Percentiles rank a stretch among this genome's conserved stretches.
These are phyloP conservation scores for Cadophora sp. DNA, from an alignment of 2,329 filamentous ascomycete genomes.

Conservation along the genomic window DNA sequence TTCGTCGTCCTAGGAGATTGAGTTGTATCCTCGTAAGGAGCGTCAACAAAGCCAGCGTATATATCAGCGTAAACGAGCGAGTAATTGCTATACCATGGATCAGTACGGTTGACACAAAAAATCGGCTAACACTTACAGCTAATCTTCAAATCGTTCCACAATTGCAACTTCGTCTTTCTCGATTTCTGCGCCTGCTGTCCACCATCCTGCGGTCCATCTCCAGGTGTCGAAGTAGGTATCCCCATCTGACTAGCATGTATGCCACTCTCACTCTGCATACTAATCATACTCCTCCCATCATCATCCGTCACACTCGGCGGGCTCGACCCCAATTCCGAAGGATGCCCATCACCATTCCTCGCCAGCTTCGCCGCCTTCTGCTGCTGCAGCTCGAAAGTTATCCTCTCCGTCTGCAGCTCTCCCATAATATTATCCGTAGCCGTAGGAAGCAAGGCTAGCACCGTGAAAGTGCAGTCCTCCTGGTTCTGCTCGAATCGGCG, in stretches of 20 bases:
- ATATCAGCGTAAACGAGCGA: conserved; percentile 87
- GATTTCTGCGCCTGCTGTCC: conserved; percentile 57
- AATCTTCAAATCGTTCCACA: conserved; percentile 98
- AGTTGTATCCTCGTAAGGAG: conserved; percentile 95
- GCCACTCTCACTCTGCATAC: conserved; percentile 81
- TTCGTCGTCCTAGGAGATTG: conserved; percentile 93
- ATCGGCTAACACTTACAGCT: conserved; percentile 67
- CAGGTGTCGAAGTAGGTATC: conserved; percentile 57
- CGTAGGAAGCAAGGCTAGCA: conserved; percentile 92
- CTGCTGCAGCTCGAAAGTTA: conserved; percentile 92
- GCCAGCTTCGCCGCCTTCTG: conserved; percentile 81
- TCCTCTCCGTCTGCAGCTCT: conserved; percentile 87
- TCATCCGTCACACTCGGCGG: conserved; percentile 78
- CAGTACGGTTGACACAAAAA: background rate
- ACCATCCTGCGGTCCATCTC: conserved; percentile 51
- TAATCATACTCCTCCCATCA: conserved; percentile 78
- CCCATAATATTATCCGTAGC: conserved; percentile 89
- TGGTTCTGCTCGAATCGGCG: conserved; percentile 99
- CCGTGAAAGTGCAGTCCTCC: conserved; percentile 97
- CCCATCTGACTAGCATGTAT: conserved; percentile 81
- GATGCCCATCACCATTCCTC: conserved; percentile 59
- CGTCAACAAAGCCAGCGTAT: conserved; percentile 86
- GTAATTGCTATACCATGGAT: conserved; percentile 72
- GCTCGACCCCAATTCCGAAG: conserved; percentile 49
- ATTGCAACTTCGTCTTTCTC: conserved; percentile 83